These are phyloP conservation scores for Pythium aristosporum DNA, from an alignment of 352 stramenopile genomes.

Conservation along the genomic window DNA sequence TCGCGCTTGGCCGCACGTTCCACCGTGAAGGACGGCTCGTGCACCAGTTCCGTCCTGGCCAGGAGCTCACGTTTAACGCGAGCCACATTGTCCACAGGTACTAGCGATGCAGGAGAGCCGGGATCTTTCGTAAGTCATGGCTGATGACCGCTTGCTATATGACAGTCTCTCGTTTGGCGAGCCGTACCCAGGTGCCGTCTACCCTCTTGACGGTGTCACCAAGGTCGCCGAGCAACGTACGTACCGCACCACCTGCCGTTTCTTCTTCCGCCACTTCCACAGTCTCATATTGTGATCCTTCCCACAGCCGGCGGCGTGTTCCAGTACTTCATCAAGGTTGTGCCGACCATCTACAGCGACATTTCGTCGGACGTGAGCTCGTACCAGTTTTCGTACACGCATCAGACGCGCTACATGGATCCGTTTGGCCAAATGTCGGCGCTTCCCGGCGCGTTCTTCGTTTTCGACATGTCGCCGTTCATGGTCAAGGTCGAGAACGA, in stretches of 20 bases:
- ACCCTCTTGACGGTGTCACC: slow-evolving; percentile 53
- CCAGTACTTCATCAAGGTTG: slow-evolving; percentile 89
- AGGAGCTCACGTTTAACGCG: slow-evolving; percentile 78
- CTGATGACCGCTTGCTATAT: background rate
- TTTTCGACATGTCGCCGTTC: slow-evolving; percentile 85
- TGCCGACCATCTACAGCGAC: slow-evolving; percentile 84
- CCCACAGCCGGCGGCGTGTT: slow-evolving; percentile 66
- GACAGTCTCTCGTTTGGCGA: slow-evolving; percentile 66
- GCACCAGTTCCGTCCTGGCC: slow-evolving; percentile 79
- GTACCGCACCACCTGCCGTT: slow-evolving; percentile 12
- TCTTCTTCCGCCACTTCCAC: background rate
- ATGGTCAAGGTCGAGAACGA: slow-evolving; percentile 87
- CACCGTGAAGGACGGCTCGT: slow-evolving; percentile 74
- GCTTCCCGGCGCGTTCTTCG: slow-evolving; percentile 80
- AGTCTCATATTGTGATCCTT: background rate
- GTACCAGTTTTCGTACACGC: slow-evolving; percentile 87
- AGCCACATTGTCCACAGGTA: slow-evolving; percentile 77
- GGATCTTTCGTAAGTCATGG: background rate
- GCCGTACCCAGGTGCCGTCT: slow-evolving; percentile 37
- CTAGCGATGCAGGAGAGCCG: background rate
- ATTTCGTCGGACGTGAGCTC: slow-evolving; percentile 61
- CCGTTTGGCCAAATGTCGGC: slow-evolving; percentile 62
- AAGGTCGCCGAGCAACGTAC: slow-evolving; percentile 51
- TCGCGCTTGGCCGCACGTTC: slow-evolving; percentile 78
- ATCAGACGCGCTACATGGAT: slow-evolving; percentile 76